Percentiles rank a stretch among this genome's conserved stretches.
Conservation (phyloP, 2,329 filamentous ascomycete species). For the Fusarium sp. region DNA sequence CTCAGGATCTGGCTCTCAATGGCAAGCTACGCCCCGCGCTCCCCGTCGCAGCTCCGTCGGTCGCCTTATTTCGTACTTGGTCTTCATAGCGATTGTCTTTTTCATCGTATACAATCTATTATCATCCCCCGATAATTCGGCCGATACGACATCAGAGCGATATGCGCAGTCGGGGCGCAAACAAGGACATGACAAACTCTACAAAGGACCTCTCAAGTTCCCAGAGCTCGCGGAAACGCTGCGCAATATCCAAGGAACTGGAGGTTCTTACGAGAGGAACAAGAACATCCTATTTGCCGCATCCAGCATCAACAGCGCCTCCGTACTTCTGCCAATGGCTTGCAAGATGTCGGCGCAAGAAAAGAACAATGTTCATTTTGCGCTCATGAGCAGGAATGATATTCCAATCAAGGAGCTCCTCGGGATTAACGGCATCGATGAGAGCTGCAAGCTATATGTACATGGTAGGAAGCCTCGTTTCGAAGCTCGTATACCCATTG, state of each 20-base stretch:
- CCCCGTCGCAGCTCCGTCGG: conserved; percentile 65
- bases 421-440: conserved; percentile 81
- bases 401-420: conserved; percentile 76
- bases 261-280: conserved; percentile 64
- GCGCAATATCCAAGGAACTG: conserved; percentile 65
- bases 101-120: conserved; percentile 50
- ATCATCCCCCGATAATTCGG: conserved; percentile 47
- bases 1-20: conserved; percentile 48
- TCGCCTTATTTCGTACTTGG: conserved; percentile 65
- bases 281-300: conserved; percentile 84
- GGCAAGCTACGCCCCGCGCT: conserved; percentile 54
- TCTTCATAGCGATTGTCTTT: conserved; percentile 66
- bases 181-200: conserved; percentile 56
- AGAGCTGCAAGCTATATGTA: conserved; percentile 72
- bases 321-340: conserved; percentile 80
- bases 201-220: conserved; percentile 76
- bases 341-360: conserved; percentile 83
- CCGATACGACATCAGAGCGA: conserved; percentile 13
- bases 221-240: conserved; percentile 72
- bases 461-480: conserved; percentile 57
- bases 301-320: conserved; percentile 77
- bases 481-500: neutral
- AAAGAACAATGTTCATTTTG: conserved; percentile 83
- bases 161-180: conserved; percentile 4
- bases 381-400: conserved; percentile 78